Evolutionary conservation across 2,329 filamentous ascomycete species (phyloP).

Genomic region (Trichoderma gracile): DNA sequence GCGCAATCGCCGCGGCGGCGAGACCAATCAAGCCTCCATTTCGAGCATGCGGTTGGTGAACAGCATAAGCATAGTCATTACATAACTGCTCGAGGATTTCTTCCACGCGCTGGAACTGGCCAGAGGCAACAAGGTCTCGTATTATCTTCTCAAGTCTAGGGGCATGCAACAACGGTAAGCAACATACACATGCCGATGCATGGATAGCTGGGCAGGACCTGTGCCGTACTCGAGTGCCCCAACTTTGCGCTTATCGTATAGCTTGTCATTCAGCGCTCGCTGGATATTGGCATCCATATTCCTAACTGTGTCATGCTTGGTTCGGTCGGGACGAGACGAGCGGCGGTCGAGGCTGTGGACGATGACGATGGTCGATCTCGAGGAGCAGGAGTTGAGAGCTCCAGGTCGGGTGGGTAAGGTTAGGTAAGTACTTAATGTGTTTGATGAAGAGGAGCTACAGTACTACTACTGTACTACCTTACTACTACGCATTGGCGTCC

Average conservation of each 20-base stretch:
- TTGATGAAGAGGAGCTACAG: background rate
- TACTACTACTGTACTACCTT: background rate
- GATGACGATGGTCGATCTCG: constrained; percentile 4
- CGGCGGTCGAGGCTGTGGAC: constrained; percentile 4
- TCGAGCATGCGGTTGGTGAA: constrained; percentile 92
- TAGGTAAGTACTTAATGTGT: background rate
- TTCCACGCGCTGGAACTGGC: constrained; percentile 78
- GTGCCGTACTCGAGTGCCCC: constrained; percentile 85
- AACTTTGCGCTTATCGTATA: constrained; percentile 97
- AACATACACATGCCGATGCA: background rate
- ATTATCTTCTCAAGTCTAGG: constrained; percentile 84
- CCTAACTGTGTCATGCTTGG: constrained; percentile 15
- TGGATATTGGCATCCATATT: constrained; percentile 86
- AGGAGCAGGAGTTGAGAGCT: background rate
- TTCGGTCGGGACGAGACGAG: background rate
- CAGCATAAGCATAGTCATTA: constrained; percentile 95
- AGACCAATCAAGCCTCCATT: constrained; percentile 96
- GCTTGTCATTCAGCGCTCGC: constrained; percentile 92
- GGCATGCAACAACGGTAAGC: constrained; percentile 27
- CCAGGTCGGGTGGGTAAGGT: no score
- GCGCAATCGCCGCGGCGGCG: constrained; percentile 90
- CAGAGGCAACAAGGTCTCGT: constrained; percentile 73
- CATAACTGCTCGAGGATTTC: constrained; percentile 94
- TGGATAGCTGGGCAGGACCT: constrained; percentile 2
- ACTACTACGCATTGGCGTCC: no score